Evolutionary conservation across 2,329 filamentous ascomycete species (phyloP).

Genomic region (Colletotrichum brevisporum): DNA sequence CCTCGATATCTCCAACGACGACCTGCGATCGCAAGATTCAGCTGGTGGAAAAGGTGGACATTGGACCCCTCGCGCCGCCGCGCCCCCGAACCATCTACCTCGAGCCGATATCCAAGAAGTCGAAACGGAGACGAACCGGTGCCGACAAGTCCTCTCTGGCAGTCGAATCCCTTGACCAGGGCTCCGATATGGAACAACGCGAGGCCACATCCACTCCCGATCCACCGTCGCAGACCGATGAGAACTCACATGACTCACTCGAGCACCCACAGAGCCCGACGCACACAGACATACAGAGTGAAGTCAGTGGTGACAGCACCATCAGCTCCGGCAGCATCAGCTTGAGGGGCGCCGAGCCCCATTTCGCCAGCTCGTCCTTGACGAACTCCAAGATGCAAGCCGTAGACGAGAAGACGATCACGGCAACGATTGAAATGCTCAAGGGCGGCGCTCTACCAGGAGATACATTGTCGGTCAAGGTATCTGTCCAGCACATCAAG

Average conservation of each 20-base stretch:
- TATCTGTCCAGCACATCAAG: slow-evolving; percentile 90
- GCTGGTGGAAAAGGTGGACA: slow-evolving; percentile 86
- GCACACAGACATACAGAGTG: slow-evolving; percentile 73
- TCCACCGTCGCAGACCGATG: slow-evolving; percentile 57
- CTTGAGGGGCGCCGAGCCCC: slow-evolving; percentile 47
- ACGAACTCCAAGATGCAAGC: slow-evolving; percentile 59
- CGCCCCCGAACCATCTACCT: slow-evolving; percentile 87
- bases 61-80: slow-evolving; percentile 80
- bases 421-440: slow-evolving; percentile 84
- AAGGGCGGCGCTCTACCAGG: slow-evolving; percentile 89
- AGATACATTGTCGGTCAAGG: slow-evolving; percentile 83
- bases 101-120: slow-evolving; percentile 84
- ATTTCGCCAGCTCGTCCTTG: slow-evolving; percentile 52
- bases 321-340: slow-evolving; percentile 76
- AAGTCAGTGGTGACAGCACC: slow-evolving; percentile 79
- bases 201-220: slow-evolving; percentile 51
- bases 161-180: slow-evolving; percentile 55
- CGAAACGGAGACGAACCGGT: slow-evolving; percentile 71
- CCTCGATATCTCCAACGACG: slow-evolving; percentile 83
- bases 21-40: slow-evolving; percentile 86
- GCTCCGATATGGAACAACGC: slow-evolving; percentile 47
- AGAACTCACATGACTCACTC: slow-evolving; percentile 53
- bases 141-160: slow-evolving; percentile 62
- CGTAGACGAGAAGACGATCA: slow-evolving; percentile 83
- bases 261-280: slow-evolving; percentile 58